Evolutionary conservation across 2,329 filamentous ascomycete species (phyloP).

Genomic region (Sclerotinia spermophila): DNA sequence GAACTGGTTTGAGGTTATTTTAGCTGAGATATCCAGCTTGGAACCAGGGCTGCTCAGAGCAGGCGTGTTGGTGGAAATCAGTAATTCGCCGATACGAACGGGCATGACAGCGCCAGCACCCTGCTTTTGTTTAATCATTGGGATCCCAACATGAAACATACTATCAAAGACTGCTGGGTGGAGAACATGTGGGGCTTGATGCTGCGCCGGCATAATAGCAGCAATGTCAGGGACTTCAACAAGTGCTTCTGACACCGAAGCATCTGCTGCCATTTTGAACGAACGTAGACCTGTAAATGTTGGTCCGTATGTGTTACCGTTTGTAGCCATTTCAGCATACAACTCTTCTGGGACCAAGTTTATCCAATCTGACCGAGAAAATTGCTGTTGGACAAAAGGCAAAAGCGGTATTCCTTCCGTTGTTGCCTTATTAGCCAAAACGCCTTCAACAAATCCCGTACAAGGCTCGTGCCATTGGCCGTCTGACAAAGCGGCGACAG

Average conservation of each 20-base stretch:
- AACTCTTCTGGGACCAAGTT: conserved; percentile 1
- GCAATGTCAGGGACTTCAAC: conserved; percentile 30
- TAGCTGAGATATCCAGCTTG: too few species aligned
- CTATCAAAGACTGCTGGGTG: conserved; percentile 40
- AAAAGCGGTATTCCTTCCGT: too few species aligned
- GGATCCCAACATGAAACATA: conserved; percentile 37
- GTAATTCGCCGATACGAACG: conserved; percentile 36
- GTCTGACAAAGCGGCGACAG: too few species aligned
- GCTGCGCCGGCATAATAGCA: conserved; percentile 36
- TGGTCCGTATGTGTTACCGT: neutral
- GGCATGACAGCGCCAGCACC: conserved; percentile 33
- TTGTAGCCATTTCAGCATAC: conserved; percentile 23
- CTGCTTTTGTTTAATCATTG: conserved; percentile 30
- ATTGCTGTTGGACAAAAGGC: too few species aligned
- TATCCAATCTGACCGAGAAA: too few species aligned
- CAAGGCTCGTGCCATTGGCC: too few species aligned
- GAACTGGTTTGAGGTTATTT: too few species aligned
- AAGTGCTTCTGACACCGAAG: neutral
- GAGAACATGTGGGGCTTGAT: conserved; percentile 36
- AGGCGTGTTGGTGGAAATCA: conserved; percentile 31
- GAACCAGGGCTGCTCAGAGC: too few species aligned
- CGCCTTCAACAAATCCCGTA: too few species aligned
- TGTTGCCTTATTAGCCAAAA: too few species aligned
- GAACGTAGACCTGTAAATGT: neutral
- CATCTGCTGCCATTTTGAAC: neutral